Evolutionary conservation across 306 rosid species (phyloP), one percentile per base, ranked within the genome.

Genomic region (Biancaea sappan): DNA sequence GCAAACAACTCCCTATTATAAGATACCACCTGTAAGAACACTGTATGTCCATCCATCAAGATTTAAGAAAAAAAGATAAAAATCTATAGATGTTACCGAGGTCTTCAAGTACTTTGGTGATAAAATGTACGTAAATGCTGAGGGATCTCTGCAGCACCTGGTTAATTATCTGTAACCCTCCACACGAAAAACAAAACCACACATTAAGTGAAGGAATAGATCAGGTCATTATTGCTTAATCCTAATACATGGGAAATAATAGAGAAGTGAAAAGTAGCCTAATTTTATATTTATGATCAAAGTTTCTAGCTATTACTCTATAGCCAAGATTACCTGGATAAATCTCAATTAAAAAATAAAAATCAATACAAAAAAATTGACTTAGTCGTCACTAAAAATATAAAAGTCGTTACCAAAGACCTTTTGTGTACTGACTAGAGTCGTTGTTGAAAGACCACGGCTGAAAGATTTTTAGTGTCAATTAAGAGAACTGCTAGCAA

Each of bases 111-210:
- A 15, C 40, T 6, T 15, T 3, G 21, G 65, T 6, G 6, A 5
- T 31, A 18, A 7, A 18, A 29, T 16, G n/a, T n/a, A n/a, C n/a
- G 5, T 15, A 58, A 8, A 28, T 44, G 32, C 2, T 14, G 37
- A 16, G 41, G 32, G 19, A 61, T 31, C 50, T 13, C 51, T 48
- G 10, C 6, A n/a, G 56, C 76, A 89, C 91, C 89, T 80, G 94
- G n/a, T n/a, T n/a, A n/a, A 79, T 86, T 86, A 85, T 89, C 94
- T 31, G 48, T 64, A 76, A 89, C 94, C 88, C 94, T 84, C 88
- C 85, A 78, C n/a, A 62, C 16, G 73, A 79, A 35, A 83, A 29
- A 64, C 8, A 19, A 71, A 44, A 43, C 35, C 8, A 50, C 34
- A 60, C 5, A 77, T 73, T 73, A n/a, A 83, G 79, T 53, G 57